Percentiles rank a stretch among this genome's conserved stretches.
These are phyloP conservation scores for Saxophila tyrrhenica DNA, from an alignment of 495 filamentous ascomycete genomes.

Conservation along the genomic window DNA sequence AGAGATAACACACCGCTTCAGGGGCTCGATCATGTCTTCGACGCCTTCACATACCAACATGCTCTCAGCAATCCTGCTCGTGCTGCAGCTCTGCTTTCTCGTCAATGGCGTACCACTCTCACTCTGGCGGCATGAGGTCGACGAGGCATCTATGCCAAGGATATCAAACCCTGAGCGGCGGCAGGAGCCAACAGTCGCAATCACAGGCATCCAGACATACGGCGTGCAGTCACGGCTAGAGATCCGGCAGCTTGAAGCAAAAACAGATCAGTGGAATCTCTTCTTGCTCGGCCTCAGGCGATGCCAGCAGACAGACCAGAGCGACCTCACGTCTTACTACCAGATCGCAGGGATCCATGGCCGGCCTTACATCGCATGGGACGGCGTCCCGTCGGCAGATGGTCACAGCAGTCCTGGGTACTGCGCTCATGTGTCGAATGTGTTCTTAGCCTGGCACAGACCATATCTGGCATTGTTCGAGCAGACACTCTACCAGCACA, in stretches of 20 bases:
- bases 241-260: slow-evolving; percentile 44
- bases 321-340: slow-evolving; percentile 46
- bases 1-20: too few relatives aligned
- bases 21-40: too few relatives aligned
- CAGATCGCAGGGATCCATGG: slow-evolving; percentile 56
- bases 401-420: slow-evolving; percentile 45
- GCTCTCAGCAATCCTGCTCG: background rate
- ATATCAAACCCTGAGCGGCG: background rate
- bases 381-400: slow-evolving; percentile 39
- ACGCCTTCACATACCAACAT: background rate
- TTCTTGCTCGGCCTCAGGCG: slow-evolving; percentile 44
- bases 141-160: background rate
- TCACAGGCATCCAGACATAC: slow-evolving; percentile 12
- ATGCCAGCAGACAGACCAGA: slow-evolving; percentile 44
- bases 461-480: slow-evolving; percentile 58
- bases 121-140: background rate
- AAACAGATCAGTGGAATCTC: slow-evolving; percentile 45
- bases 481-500: slow-evolving; percentile 46
- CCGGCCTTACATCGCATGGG: slow-evolving; percentile 46
- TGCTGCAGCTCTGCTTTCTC: background rate
- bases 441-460: slow-evolving; percentile 64
- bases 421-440: slow-evolving; percentile 51
- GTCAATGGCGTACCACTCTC: background rate
- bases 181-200: background rate
- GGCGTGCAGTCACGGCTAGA: slow-evolving; percentile 31